Conservation (phyloP, 1,139 yeast species). For the Saccharomyces hybrid region DNA sequence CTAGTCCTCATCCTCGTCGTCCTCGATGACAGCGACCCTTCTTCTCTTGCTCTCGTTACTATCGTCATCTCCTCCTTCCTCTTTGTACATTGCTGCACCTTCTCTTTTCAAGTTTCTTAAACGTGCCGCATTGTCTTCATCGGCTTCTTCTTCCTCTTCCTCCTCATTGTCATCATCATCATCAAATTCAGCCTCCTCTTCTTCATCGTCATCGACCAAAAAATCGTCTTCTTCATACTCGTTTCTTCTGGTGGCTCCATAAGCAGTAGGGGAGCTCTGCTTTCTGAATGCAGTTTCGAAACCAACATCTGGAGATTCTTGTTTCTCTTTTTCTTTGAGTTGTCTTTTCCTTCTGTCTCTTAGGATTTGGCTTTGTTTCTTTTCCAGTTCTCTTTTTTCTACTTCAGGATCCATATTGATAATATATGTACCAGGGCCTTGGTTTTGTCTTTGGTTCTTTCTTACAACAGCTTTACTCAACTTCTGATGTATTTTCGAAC, state of each 20-base stretch:
- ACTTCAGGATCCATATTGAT: conserved; percentile 84
- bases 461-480: conserved; percentile 71
- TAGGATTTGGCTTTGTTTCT: conserved; percentile 61
- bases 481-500: conserved; percentile 71
- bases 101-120: conserved; percentile 51
- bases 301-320: conserved; percentile 32
- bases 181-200: conserved; percentile 49
- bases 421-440: conserved; percentile 58
- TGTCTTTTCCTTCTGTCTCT: conserved; percentile 63
- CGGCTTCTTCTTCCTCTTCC: conserved; percentile 41
- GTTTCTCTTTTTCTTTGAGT: conserved; percentile 47
- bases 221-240: conserved; percentile 41
- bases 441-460: conserved; percentile 45
- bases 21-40: conserved; percentile 49
- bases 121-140: conserved; percentile 57
- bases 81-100: conserved; percentile 44
- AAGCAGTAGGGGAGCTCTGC: not conserved
- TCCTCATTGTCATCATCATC: conserved; percentile 45
- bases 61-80: conserved; percentile 25
- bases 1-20: conserved; percentile 47
- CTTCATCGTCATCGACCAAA: conserved; percentile 38
- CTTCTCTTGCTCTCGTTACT: conserved; percentile 34
- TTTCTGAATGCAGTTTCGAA: conserved; percentile 8
- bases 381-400: conserved; percentile 74
- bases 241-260: conserved; percentile 30